phyloP scores from a whole-genome alignment of 1,284 basidiomycete genomes.

The Bondarzewia mesenterica region DNA sequence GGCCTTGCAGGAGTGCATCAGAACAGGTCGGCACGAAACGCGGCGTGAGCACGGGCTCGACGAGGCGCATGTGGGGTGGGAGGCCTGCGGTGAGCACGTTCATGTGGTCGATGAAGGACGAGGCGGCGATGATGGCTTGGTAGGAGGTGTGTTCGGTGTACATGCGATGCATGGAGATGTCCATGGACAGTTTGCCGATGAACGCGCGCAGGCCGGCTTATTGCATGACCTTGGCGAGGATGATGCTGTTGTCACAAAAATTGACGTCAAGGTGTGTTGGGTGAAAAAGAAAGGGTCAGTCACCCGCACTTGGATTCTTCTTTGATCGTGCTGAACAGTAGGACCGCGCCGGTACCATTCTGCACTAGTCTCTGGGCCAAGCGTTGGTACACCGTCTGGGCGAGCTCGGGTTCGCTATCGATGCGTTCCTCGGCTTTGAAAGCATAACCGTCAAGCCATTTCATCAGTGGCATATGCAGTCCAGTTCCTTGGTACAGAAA shows the following conservation, averaged over 20 bases:
- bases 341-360: constrained; percentile 67
- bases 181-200: constrained; percentile 83
- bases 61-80: constrained; percentile 38
- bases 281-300: neutral
- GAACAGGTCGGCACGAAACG: constrained; percentile 80
- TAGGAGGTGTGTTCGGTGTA: constrained; percentile 58
- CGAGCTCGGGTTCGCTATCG: constrained; percentile 53
- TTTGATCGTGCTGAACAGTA: constrained; percentile 78
- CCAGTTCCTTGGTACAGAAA: constrained; percentile 82
- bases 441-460: constrained; percentile 74
- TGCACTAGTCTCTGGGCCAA: constrained; percentile 58
- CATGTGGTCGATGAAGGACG: constrained; percentile 50
- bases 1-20: constrained; percentile 49
- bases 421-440: constrained; percentile 73
- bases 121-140: constrained; percentile 41
- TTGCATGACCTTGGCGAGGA: constrained; percentile 69
- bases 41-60: constrained; percentile 77
- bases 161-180: constrained; percentile 61
- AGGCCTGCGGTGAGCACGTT: constrained; percentile 30
- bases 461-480: constrained; percentile 74
- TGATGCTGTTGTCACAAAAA: constrained; percentile 41
- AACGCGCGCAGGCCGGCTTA: constrained; percentile 67
- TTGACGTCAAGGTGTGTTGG: neutral
- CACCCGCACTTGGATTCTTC: constrained; percentile 64
- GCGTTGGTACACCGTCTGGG: constrained; percentile 54